phyloP scores from a whole-genome alignment of 164 flowering plant species.

The Kingdonia uniflora region DNA sequence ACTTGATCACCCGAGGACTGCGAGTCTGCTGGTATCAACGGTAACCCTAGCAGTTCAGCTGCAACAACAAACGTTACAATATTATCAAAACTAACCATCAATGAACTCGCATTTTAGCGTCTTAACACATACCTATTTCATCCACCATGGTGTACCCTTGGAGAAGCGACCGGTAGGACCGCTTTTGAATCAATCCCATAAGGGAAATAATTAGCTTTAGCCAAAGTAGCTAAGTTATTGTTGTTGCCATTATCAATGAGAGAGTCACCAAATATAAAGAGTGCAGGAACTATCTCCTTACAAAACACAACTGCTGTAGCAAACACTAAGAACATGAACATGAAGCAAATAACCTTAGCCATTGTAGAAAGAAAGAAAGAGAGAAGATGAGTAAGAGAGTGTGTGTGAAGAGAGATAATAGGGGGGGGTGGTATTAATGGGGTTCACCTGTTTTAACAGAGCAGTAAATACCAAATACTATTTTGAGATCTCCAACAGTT shows the following conservation, averaged over 20 bases:
- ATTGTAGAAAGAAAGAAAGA: neutral
- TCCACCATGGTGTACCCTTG: slow-evolving; percentile 88
- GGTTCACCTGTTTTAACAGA: slow-evolving; percentile 21
- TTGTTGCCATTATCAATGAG: slow-evolving; percentile 82
- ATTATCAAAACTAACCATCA: neutral
- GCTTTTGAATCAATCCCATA: slow-evolving; percentile 75
- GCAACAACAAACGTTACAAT: slow-evolving; percentile 10
- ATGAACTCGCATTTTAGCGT: neutral
- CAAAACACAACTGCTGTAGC: slow-evolving; percentile 3
- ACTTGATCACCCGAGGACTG: slow-evolving; percentile 41
- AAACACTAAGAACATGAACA: slow-evolving; percentile 9
- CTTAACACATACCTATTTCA: slow-evolving; percentile 31
- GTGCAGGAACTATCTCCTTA: slow-evolving; percentile 49
- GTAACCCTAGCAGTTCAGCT: slow-evolving; percentile 61
- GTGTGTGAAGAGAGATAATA: neutral
- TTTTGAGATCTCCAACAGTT: too few relatives aligned
- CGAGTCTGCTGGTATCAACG: slow-evolving; percentile 50
- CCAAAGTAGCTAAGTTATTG: slow-evolving; percentile 68
- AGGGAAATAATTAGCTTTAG: slow-evolving; percentile 84
- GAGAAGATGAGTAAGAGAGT: neutral
- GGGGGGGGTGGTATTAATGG: slow-evolving; percentile 7
- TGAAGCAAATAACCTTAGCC: neutral
- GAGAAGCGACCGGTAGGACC: slow-evolving; percentile 91
- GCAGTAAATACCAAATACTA: slow-evolving; percentile 9
- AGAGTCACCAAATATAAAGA: slow-evolving; percentile 75